Percentiles rank a stretch among this genome's conserved stretches.
Evolutionary conservation across 1,284 basidiomycete species (phyloP).

Genomic region (Lignosus rhinocerotis): DNA sequence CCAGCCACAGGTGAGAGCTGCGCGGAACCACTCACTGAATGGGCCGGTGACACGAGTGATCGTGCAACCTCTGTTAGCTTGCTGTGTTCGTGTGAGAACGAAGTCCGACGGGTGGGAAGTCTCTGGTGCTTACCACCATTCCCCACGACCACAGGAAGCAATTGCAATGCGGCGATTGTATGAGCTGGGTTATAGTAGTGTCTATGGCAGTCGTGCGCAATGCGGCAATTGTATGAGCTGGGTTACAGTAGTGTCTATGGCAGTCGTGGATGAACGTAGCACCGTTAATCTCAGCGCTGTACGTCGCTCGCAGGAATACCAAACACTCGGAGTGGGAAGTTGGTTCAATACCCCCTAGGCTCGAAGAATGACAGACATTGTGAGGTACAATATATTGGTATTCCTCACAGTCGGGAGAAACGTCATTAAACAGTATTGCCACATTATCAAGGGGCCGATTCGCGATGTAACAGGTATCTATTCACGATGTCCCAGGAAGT

Average conservation of each 20-base stretch:
- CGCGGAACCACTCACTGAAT: constrained; percentile 6
- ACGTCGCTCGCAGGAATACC: neutral
- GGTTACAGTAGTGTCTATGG: neutral
- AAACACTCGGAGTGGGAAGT: neutral
- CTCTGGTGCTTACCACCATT: neutral
- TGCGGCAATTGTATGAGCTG: neutral
- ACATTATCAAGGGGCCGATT: too few species aligned
- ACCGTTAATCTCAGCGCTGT: neutral
- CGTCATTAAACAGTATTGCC: too few species aligned
- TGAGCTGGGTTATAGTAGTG: neutral
- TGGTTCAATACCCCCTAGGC: neutral
- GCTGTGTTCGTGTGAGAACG: constrained; percentile 15
- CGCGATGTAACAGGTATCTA: too few species aligned
- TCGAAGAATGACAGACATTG: too few species aligned
- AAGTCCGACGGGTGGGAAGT: constrained; percentile 13
- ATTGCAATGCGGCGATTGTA: neutral
- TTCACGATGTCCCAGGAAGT: too few species aligned
- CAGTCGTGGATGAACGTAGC: neutral
- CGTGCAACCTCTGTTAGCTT: constrained; percentile 7
- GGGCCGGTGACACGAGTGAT: neutral
- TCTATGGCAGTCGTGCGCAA: neutral
- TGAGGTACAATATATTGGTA: too few species aligned
- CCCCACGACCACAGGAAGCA: neutral
- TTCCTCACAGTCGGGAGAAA: too few species aligned
- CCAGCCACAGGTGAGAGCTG: constrained; percentile 8